These are phyloP conservation scores for Drechslerella dactyloides DNA, from an alignment of 2,329 filamentous ascomycete species.

Conservation along the genomic window DNA sequence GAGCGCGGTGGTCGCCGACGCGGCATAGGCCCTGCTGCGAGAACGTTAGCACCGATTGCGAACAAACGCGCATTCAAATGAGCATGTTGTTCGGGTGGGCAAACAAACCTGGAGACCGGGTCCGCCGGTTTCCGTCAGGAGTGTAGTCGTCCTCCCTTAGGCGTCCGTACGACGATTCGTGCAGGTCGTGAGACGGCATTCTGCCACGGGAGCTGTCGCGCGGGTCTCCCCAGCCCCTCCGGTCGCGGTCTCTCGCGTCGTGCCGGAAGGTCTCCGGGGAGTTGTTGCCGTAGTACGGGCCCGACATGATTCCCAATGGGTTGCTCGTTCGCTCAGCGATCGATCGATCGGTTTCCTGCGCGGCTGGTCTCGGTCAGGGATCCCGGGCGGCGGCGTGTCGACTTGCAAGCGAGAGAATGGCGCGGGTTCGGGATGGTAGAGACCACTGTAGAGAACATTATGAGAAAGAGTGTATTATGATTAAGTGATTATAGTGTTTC, in stretches of 20 bases:
- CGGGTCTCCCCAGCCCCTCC: conserved; percentile 42
- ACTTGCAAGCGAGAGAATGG: conserved; percentile 11
- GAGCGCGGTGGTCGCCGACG: conserved; percentile 53
- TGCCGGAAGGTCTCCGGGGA: conserved; percentile 45
- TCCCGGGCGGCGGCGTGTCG: neutral
- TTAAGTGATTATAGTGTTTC: conserved; percentile 18
- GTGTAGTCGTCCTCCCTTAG: conserved; percentile 44
- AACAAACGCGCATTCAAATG: conserved; percentile 10
- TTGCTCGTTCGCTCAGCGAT: conserved; percentile 4
- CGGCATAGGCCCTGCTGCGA: conserved; percentile 51
- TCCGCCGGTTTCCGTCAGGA: conserved; percentile 29
- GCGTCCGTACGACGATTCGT: conserved; percentile 40
- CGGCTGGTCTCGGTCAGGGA: conserved; percentile 5
- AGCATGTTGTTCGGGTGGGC: neutral
- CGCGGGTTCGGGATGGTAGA: conserved; percentile 17
- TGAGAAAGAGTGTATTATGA: conserved; percentile 47
- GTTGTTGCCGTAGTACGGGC: conserved; percentile 47
- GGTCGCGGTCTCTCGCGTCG: conserved; percentile 42
- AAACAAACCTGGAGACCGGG: conserved; percentile 48
- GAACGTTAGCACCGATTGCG: conserved; percentile 4
- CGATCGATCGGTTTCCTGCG: neutral
- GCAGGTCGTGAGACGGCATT: conserved; percentile 38
- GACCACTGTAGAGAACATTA: conserved; percentile 50
- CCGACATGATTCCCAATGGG: conserved; percentile 32
- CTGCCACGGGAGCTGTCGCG: conserved; percentile 42